phyloP scores from a whole-genome alignment of 495 filamentous ascomycete genomes.

The Penicillium parvum region DNA sequence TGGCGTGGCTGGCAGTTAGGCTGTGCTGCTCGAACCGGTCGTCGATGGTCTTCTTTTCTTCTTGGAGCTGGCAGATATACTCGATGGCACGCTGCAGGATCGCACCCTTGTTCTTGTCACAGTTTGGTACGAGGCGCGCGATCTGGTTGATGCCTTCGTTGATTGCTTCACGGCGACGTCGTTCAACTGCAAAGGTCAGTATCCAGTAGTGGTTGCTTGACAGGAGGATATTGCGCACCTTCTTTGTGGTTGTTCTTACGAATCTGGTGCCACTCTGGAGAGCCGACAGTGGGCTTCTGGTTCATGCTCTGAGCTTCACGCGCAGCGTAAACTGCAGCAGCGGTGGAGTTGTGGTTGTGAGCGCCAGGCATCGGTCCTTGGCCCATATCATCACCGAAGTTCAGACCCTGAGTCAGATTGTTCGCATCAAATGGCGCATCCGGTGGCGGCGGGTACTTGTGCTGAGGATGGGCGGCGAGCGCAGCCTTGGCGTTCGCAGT shows the following conservation, averaged over 20 bases:
- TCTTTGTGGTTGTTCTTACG: constrained; percentile 99
- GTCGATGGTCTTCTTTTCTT: constrained; percentile 87
- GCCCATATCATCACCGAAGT: constrained; percentile 44
- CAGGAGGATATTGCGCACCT: constrained; percentile 52
- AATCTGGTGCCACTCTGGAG: constrained; percentile 97
- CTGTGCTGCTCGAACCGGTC: constrained; percentile 98
- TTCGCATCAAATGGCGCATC: constrained; percentile 40
- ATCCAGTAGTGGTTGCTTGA: not conserved
- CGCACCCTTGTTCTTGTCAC: constrained; percentile 98
- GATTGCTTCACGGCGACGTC: constrained; percentile 94
- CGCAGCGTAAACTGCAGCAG: constrained; percentile 45
- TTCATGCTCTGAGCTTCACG: constrained; percentile 45
- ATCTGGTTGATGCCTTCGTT: constrained; percentile 99
- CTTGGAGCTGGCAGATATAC: constrained; percentile 91
- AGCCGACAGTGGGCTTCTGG: constrained; percentile 84
- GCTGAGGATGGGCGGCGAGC: constrained; percentile 42
- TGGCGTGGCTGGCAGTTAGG: constrained; percentile 89
- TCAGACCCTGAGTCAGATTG: constrained; percentile 37
- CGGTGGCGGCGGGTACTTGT: constrained; percentile 43
- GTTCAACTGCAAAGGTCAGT: constrained; percentile 64
- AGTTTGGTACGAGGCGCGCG: constrained; percentile 93
- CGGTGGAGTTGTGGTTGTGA: constrained; percentile 44
- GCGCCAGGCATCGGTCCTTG: constrained; percentile 33
- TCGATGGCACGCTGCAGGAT: constrained; percentile 91
- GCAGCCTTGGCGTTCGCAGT: constrained; percentile 48